A percentile compares a stretch with the other conserved stretches of the same genome.
Conservation (phyloP, 805 yeast genomes). For the Candida corydali region DNA sequence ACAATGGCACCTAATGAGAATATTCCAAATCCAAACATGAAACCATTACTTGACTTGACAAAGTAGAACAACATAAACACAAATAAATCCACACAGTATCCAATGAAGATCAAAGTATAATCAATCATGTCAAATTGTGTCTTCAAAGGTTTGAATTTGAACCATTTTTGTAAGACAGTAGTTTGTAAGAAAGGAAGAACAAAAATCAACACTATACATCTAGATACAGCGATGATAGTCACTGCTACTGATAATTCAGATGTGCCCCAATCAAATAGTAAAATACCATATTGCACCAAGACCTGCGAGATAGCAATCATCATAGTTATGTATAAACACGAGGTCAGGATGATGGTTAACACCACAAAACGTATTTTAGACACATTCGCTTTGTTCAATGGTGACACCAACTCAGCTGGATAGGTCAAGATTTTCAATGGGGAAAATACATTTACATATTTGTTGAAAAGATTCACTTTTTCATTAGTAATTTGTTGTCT, state of each 20-base stretch:
- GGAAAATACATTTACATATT: constrained; percentile 16
- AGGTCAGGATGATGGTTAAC: constrained; percentile 40
- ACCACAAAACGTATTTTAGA: constrained; percentile 27
- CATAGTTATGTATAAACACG: constrained; percentile 26
- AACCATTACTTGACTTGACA: constrained; percentile 36
- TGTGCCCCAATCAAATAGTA: constrained; percentile 48
- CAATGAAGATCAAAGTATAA: constrained; percentile 27
- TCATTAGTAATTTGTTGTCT: background rate
- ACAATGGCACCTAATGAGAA: constrained; percentile 45
- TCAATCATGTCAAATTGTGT: constrained; percentile 49
- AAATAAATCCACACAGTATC: constrained; percentile 31
- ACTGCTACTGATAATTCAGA: constrained; percentile 49
- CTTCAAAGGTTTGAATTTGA: constrained; percentile 24
- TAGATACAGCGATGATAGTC: constrained; percentile 36
- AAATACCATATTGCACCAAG: constrained; percentile 48
- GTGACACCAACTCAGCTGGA: constrained; percentile 26
- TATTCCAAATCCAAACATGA: constrained; percentile 32
- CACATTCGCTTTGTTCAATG: constrained; percentile 10
- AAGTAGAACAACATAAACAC: constrained; percentile 31
- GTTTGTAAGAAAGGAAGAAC: constrained; percentile 44
- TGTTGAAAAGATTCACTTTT: constrained; percentile 6
- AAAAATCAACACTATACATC: constrained; percentile 43
- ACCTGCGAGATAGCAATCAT: constrained; percentile 34
- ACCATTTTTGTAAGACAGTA: constrained; percentile 23
- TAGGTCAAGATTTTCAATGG: constrained; percentile 54